phyloP scores from a whole-genome alignment of 148 eudicot species.

The Camellia sinensis region DNA sequence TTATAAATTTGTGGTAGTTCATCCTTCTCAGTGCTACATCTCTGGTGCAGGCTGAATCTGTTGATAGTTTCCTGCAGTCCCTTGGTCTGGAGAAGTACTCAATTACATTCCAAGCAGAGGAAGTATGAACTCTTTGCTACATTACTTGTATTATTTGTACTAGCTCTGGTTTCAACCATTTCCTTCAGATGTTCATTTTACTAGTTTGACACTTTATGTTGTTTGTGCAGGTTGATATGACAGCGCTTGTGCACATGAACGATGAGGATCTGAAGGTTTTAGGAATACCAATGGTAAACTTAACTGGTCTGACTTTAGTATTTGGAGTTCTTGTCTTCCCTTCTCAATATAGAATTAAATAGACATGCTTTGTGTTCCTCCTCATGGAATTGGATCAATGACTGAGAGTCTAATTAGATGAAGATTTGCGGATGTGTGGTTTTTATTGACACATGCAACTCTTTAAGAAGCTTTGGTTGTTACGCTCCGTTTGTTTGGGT shows the following conservation, averaged over 20 bases:
- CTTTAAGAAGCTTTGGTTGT: no score
- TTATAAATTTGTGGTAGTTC: neutral
- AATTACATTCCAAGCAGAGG: slow-evolving; percentile 60
- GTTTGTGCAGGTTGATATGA: slow-evolving; percentile 80
- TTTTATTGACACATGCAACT: no score
- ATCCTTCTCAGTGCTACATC: neutral
- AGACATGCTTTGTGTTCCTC: no score
- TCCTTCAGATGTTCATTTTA: neutral
- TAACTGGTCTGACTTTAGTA: neutral
- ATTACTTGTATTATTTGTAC: neutral
- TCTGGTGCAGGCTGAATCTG: slow-evolving; percentile 47
- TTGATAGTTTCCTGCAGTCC: slow-evolving; percentile 57
- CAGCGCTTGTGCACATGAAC: slow-evolving; percentile 81
- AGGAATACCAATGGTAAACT: slow-evolving; percentile 84
- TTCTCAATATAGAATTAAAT: neutral
- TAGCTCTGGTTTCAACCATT: neutral
- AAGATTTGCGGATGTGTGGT: neutral
- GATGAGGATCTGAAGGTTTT: slow-evolving; percentile 85
- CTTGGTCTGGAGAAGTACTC: slow-evolving; percentile 61
- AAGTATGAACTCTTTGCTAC: slow-evolving; percentile 29
- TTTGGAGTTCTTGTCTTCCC: neutral
- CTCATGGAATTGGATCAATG: neutral
- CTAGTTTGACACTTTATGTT: neutral
- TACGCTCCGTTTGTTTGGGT: no score
- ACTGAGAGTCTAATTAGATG: neutral